Percentiles rank a stretch among this genome's conserved stretches.
These are phyloP conservation scores for Neurospora sp. DNA, from an alignment of 495 filamentous ascomycete species.

Conservation along the genomic window DNA sequence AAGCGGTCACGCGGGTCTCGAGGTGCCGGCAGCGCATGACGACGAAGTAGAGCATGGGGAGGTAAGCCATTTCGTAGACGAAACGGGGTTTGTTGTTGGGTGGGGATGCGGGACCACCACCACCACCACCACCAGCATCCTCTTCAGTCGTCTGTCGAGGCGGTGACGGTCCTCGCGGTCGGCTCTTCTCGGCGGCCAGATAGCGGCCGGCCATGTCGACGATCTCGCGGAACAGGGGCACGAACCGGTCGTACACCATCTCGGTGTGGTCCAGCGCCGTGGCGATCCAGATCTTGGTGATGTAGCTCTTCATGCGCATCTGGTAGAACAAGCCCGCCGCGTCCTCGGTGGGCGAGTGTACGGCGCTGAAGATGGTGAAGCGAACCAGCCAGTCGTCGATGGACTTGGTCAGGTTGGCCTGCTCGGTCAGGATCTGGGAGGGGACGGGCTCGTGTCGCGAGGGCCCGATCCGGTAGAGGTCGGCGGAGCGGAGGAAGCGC, in stretches of 20 bases:
- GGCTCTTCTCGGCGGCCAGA: conserved; percentile 1
- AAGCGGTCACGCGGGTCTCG: conserved; percentile 25
- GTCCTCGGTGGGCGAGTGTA: neutral
- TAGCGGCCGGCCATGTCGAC: conserved; percentile 7
- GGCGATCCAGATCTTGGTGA: conserved; percentile 13
- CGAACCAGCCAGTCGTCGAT: conserved; percentile 15
- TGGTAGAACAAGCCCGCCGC: neutral
- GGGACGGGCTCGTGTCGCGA: conserved; percentile 2
- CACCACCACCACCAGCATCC: neutral
- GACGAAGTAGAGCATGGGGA: conserved; percentile 34
- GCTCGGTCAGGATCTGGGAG: conserved; percentile 3
- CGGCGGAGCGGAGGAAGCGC: conserved; percentile 16
- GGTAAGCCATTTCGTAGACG: conserved; percentile 36
- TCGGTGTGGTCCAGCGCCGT: conserved; percentile 17
- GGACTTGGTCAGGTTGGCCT: neutral
- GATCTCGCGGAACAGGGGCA: conserved; percentile 13
- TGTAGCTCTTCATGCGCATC: conserved; percentile 14
- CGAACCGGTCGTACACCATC: conserved; percentile 17
- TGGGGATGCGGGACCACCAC: neutral
- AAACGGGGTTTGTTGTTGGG: conserved; percentile 16
- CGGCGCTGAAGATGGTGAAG: conserved; percentile 12
- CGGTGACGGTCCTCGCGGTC: neutral
- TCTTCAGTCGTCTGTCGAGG: neutral
- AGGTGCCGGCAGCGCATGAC: conserved; percentile 34
- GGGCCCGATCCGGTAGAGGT: conserved; percentile 14